A percentile compares a stretch with the other conserved stretches of the same genome.
Conservation (phyloP, 2,329 filamentous ascomycete species). For the Fusarium stilboides region DNA sequence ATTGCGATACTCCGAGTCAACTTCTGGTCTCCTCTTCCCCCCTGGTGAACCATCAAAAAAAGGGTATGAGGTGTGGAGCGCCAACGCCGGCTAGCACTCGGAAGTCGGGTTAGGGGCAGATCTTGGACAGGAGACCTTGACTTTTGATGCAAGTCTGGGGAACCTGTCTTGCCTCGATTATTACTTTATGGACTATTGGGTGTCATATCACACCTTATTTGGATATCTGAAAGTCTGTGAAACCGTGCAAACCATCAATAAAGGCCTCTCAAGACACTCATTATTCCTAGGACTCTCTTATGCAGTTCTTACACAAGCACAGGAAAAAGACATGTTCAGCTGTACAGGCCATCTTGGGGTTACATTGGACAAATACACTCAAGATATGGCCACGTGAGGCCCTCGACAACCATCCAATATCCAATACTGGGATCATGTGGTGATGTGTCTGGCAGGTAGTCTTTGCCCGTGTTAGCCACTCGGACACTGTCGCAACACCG, state of each 20-base stretch:
- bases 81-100: conserved; percentile 13
- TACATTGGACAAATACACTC: conserved; percentile 26
- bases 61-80: conserved; percentile 32
- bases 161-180: neutral
- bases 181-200: neutral
- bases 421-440: conserved; percentile 25
- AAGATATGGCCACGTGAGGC: conserved; percentile 39
- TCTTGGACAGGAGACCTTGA: conserved; percentile 3
- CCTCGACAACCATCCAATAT: conserved; percentile 25
- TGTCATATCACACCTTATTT: no score
- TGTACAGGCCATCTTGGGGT: conserved; percentile 35
- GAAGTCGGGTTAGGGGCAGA: conserved; percentile 22
- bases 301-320: neutral
- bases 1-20: conserved; percentile 35
- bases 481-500: neutral
- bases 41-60: conserved; percentile 21
- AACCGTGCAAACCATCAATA: neutral
- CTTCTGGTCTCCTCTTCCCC: conserved; percentile 21
- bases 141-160: conserved; percentile 11
- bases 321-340: conserved; percentile 14
- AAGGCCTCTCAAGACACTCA: neutral
- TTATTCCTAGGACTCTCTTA: neutral
- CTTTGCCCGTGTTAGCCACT: neutral
- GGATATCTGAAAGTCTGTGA: neutral
- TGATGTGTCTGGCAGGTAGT: neutral